Evolutionary conservation across 2,329 filamentous ascomycete genomes (phyloP).

Genomic region (Epichloe coenophiala): DNA sequence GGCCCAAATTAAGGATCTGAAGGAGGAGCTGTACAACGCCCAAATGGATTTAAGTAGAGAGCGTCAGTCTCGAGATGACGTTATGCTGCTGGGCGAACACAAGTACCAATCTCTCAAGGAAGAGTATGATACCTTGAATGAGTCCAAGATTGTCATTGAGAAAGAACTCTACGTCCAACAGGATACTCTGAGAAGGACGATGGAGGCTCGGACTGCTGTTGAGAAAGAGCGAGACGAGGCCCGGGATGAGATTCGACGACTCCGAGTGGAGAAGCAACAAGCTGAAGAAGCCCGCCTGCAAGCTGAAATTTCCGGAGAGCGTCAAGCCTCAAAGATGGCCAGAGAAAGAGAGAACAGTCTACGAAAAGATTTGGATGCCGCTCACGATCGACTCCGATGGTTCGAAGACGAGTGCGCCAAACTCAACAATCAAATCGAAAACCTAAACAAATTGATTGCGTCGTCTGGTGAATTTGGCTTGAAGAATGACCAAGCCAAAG

Average conservation of each 20-base stretch:
- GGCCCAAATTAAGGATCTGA: conserved; percentile 75
- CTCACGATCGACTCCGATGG: conserved; percentile 61
- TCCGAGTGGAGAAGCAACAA: conserved; percentile 72
- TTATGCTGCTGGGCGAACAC: conserved; percentile 80
- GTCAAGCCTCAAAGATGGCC: conserved; percentile 62
- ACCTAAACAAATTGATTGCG: conserved; percentile 73
- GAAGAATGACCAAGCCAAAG: conserved; percentile 87
- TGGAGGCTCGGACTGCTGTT: conserved; percentile 63
- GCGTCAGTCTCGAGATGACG: conserved; percentile 85
- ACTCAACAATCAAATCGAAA: conserved; percentile 68
- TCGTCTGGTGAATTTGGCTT: conserved; percentile 82
- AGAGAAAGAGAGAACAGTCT: conserved; percentile 69
- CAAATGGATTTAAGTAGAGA: conserved; percentile 86
- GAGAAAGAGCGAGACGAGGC: conserved; percentile 85
- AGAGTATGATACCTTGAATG: conserved; percentile 76
- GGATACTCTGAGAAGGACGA: conserved; percentile 74
- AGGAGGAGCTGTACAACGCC: conserved; percentile 68
- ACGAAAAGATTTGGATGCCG: conserved; percentile 66
- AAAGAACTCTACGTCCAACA: conserved; percentile 96
- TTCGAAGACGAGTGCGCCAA: conserved; percentile 67
- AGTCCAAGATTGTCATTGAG: conserved; percentile 93
- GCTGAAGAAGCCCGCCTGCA: conserved; percentile 76
- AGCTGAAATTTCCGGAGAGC: conserved; percentile 69
- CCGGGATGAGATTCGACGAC: conserved; percentile 67
- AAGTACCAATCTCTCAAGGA: conserved; percentile 71